Evolutionary conservation across 805 yeast species (phyloP).

Genomic region (Helenozyma baotianmanensis): DNA sequence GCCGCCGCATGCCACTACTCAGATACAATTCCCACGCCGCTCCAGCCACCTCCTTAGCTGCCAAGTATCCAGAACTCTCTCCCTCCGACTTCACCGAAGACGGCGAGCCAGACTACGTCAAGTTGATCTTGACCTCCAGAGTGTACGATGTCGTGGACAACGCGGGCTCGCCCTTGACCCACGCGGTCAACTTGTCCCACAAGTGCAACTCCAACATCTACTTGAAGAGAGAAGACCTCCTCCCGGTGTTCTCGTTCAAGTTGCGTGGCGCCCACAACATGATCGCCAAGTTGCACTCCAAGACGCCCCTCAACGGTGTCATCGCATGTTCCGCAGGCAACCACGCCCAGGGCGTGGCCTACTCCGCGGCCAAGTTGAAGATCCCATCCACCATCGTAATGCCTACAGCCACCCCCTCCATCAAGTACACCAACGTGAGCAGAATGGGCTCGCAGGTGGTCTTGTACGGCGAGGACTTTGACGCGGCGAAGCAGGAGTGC

Average conservation of each 20-base stretch:
- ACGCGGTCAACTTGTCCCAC: constrained; percentile 70
- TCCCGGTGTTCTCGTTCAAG: constrained; percentile 95
- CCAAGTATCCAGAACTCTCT: constrained; percentile 45
- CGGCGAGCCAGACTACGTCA: constrained; percentile 89
- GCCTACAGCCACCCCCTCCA: constrained; percentile 97
- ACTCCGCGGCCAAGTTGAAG: constrained; percentile 74
- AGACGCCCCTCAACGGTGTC: constrained; percentile 73
- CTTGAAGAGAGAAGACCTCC: constrained; percentile 85
- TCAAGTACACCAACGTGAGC: constrained; percentile 86
- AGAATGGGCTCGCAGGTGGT: constrained; percentile 94
- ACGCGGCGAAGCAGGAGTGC: constrained; percentile 91
- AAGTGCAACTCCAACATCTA: constrained; percentile 71
- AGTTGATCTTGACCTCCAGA: constrained; percentile 83
- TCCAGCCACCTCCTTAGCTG: no score
- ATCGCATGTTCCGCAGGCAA: constrained; percentile 99
- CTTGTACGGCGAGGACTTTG: constrained; percentile 89
- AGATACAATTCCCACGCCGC: no score
- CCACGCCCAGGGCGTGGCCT: constrained; percentile 99
- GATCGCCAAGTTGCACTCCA: constrained; percentile 77
- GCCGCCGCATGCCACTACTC: no score
- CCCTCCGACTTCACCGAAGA: constrained; percentile 50
- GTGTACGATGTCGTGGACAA: constrained; percentile 87
- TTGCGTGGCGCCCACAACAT: constrained; percentile 96
- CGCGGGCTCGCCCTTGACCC: constrained; percentile 75
- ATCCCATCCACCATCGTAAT: constrained; percentile 96